phyloP scores from a whole-genome alignment of 2,329 filamentous ascomycete genomes.

The Pyrenochaeta sp. region DNA sequence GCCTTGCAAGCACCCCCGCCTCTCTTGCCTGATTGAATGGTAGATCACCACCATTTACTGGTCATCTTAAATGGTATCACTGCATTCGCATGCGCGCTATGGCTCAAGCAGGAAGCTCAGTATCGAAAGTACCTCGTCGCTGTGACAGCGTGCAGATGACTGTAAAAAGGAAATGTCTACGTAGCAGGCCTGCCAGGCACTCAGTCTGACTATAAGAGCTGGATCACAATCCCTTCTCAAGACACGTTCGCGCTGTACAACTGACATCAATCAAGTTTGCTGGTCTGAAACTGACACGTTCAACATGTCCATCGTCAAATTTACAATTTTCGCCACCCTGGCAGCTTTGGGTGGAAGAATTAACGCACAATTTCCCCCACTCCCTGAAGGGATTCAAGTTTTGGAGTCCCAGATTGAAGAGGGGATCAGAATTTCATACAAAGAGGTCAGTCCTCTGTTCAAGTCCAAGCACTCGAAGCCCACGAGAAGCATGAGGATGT shows the following conservation, averaged over 20 bases:
- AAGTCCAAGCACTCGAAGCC: no score
- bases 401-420: conserved; percentile 50
- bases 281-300: neutral
- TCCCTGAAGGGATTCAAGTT: conserved; percentile 47
- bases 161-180: conserved; percentile 2
- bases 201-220: conserved; percentile 2
- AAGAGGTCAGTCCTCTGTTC: conserved; percentile 51
- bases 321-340: conserved; percentile 21
- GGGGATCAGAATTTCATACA: conserved; percentile 53
- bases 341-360: conserved; percentile 18
- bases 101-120: conserved; percentile 34
- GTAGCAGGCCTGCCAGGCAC: conserved; percentile 1
- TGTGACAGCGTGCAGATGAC: neutral
- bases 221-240: neutral
- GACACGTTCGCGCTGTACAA: neutral
- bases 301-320: conserved; percentile 14
- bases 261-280: neutral
- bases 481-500: no score
- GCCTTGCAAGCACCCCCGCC: conserved; percentile 26
- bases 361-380: conserved; percentile 50
- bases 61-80: conserved; percentile 13
- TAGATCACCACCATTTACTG: conserved; percentile 25
- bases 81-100: conserved; percentile 19
- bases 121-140: conserved; percentile 3
- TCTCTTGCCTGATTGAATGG: conserved; percentile 9